Evolutionary conservation across 495 filamentous ascomycete genomes (phyloP).

Genomic region (Xylaria palmicola): DNA sequence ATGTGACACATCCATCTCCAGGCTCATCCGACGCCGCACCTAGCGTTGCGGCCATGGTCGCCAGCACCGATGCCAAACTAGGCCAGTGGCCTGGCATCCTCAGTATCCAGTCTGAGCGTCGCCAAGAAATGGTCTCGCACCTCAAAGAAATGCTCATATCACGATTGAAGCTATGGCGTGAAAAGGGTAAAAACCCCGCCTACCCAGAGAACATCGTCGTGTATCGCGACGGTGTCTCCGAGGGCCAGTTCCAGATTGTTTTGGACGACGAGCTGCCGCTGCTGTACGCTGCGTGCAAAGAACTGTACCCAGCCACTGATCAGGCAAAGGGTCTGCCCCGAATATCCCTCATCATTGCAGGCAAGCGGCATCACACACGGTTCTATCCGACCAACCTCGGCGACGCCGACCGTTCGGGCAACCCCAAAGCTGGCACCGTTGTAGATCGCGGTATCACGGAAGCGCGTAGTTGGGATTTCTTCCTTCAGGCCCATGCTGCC

Average conservation of each 20-base stretch:
- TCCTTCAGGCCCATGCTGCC: slow-evolving; percentile 65
- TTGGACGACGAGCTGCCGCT: slow-evolving; percentile 50
- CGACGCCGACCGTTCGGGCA: slow-evolving; percentile 26
- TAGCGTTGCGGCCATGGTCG: slow-evolving; percentile 64
- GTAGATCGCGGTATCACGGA: slow-evolving; percentile 72
- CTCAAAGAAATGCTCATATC: slow-evolving; percentile 58
- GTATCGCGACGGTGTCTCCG: slow-evolving; percentile 79
- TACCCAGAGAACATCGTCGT: slow-evolving; percentile 65
- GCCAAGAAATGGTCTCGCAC: slow-evolving; percentile 56
- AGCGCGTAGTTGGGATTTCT: slow-evolving; percentile 65
- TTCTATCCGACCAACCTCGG: slow-evolving; percentile 55
- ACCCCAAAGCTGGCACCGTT: slow-evolving; percentile 63
- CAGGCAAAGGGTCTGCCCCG: slow-evolving; percentile 44
- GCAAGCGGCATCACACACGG: slow-evolving; percentile 74
- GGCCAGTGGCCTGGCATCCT: slow-evolving; percentile 60
- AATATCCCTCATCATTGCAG: slow-evolving; percentile 55
- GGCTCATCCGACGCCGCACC: slow-evolving; percentile 55
- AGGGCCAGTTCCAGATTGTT: slow-evolving; percentile 62
- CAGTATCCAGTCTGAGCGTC: slow-evolving; percentile 45
- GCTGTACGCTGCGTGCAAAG: slow-evolving; percentile 54
- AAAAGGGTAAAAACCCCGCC: slow-evolving; percentile 40
- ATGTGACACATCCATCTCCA: slow-evolving; percentile 74
- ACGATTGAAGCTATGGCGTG: slow-evolving; percentile 57
- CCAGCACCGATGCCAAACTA: slow-evolving; percentile 43
- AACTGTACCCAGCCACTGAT: slow-evolving; percentile 44